Conservation (phyloP, 306 rosid species). For the Citrullus colocynthis region DNA sequence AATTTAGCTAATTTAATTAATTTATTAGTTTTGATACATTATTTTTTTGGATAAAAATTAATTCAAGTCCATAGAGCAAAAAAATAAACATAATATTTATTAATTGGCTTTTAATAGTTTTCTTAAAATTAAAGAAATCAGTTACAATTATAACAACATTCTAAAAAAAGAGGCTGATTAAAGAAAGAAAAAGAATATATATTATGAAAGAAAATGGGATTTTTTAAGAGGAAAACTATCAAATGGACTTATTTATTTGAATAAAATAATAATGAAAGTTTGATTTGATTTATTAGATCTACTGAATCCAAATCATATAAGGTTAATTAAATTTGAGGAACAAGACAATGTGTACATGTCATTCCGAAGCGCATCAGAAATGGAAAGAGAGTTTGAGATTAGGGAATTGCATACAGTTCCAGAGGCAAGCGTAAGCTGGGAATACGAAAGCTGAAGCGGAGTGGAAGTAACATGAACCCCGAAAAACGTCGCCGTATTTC, state of each 20-base stretch:
- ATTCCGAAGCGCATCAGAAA: neutral
- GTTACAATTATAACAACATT: no score
- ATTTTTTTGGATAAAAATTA: no score
- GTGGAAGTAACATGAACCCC: slow-evolving; percentile 70
- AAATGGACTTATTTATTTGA: neutral
- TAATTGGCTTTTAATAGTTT: no score
- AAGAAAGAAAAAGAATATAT: no score
- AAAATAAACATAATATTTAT: no score
- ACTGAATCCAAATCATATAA: neutral
- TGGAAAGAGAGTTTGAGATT: neutral
- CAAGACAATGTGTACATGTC: neutral
- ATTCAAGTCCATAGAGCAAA: no score
- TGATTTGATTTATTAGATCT: neutral
- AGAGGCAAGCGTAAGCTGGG: slow-evolving; percentile 55
- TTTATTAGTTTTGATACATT: no score
- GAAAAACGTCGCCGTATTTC: slow-evolving; percentile 74
- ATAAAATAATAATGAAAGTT: neutral
- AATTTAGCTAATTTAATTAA: no score
- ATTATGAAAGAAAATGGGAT: no score
- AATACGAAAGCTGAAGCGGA: slow-evolving; percentile 56
- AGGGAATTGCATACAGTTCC: slow-evolving; percentile 32
- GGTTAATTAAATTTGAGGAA: neutral
- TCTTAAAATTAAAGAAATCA: no score
- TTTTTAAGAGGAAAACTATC: neutral
- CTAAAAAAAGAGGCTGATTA: no score